Base-by-base conservation (phyloP, 768 basidiomycete species). In the Termitomyces heimii region DNA sequence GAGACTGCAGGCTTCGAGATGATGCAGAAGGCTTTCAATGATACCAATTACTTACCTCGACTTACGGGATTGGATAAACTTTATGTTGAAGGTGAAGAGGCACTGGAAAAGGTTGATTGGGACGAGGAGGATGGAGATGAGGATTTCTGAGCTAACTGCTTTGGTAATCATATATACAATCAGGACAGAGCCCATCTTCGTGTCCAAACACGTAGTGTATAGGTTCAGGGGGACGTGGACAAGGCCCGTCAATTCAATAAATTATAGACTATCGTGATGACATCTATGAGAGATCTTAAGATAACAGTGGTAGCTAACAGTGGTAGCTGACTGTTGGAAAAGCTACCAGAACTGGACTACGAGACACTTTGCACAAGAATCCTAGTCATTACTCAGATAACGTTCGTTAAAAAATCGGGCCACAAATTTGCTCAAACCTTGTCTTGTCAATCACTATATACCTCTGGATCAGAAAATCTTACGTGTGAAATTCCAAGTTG, bases 1-100 rank as follows among this genome's bases (percentile, higher is more conserved):
- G 84, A 88, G 62, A 73, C 72, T n/a, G 75, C 85, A 29, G 94
- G 94, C 0, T 93, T 93, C 63, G 77, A 76, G 16, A 86, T 95
- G 85, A 69, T 98, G 16, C 67, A 88, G 20, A 73, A 81, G 58
- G 94, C 89, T 4, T 95, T 93, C 69, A 92, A 94, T 62, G 92
- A 97, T 61, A 73, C 76, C 5, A 82, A 84, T 51, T 91, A 84
- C 65, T 73, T 95, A 31, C 89, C 91, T 69, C 68, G 72, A 56
- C 64, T 94, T 59, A 93, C 91, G 0, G 93, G 93, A 4, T 69
- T 95, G 58, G 89, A 93, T 69, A 78, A 82, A 69, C 70, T 95
- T 64, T 84, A 88, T 63, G 76, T 78, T 20, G 91, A 93, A 64
- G 86, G 87, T 2, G 87, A 94, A 66, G 82, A 77, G 29, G 80